These are phyloP conservation scores for Ogataea parapolymorpha DNA, from an alignment of 805 yeast species.

Conservation along the genomic window DNA sequence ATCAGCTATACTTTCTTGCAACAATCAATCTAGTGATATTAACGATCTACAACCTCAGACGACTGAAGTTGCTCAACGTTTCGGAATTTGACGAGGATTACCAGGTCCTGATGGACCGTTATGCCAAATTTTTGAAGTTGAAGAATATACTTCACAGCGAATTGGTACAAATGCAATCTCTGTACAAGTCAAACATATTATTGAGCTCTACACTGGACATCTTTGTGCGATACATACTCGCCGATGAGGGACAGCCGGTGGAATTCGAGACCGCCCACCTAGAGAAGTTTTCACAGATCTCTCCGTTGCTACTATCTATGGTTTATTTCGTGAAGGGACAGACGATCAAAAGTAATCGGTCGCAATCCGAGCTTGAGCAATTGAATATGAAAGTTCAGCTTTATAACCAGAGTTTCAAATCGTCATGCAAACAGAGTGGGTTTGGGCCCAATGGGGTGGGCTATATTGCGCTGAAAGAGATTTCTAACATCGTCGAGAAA, in stretches of 20 bases:
- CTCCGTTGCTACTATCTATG: slow-evolving; percentile 28
- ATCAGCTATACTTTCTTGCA: slow-evolving; percentile 24
- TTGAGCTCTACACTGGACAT: slow-evolving; percentile 12
- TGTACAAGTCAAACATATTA: slow-evolving; percentile 6
- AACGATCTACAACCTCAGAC: slow-evolving; percentile 17
- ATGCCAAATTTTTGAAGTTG: slow-evolving; percentile 18
- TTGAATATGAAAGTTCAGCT: slow-evolving; percentile 18
- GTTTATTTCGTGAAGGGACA: slow-evolving; percentile 23
- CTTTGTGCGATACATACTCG: slow-evolving; percentile 6
- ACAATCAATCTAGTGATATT: slow-evolving; percentile 26
- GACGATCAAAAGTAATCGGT: slow-evolving; percentile 8
- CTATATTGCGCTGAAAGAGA: slow-evolving; percentile 9
- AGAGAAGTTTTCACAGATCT: slow-evolving; percentile 11
- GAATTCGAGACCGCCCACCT: slow-evolving; percentile 1
- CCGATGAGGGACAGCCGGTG: not conserved
- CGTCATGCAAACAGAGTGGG: slow-evolving; percentile 7
- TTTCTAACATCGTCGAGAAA: slow-evolving; percentile 6
- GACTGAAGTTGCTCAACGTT: slow-evolving; percentile 14
- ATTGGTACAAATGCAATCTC: slow-evolving; percentile 7
- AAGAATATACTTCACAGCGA: slow-evolving; percentile 19
- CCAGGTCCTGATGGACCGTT: slow-evolving; percentile 18
- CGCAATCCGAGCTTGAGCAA: slow-evolving; percentile 17
- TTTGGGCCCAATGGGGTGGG: slow-evolving; percentile 11
- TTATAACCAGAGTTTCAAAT: slow-evolving; percentile 20
- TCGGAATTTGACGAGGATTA: slow-evolving; percentile 25